phyloP scores from a whole-genome alignment of 2,329 filamentous ascomycete species.

The Cladosporium sp. region DNA sequence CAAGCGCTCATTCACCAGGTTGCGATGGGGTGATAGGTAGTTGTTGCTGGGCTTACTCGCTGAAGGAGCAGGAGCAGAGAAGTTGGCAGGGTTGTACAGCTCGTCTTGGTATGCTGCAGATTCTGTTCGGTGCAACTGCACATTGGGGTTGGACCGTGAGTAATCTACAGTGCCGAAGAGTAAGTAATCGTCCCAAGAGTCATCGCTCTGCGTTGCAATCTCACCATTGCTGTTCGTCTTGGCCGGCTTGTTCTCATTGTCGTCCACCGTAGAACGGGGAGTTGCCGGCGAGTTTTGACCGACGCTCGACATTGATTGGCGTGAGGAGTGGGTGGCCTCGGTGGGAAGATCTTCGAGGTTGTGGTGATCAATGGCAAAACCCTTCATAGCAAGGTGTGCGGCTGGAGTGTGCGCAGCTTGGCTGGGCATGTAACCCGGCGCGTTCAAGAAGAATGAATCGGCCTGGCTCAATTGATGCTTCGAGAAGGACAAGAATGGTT shows the following conservation, averaged over 20 bases:
- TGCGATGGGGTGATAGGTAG: slow-evolving; percentile 53
- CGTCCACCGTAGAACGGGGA: slow-evolving; percentile 53
- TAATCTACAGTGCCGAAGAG: slow-evolving; percentile 58
- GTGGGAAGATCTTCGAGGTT: slow-evolving; percentile 51
- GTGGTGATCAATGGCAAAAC: slow-evolving; percentile 56
- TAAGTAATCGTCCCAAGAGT: slow-evolving; percentile 64
- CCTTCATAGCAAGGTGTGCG: slow-evolving; percentile 62
- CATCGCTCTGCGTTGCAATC: slow-evolving; percentile 31
- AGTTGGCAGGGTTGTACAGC: slow-evolving; percentile 72
- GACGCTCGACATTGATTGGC: slow-evolving; percentile 60
- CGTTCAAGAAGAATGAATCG: slow-evolving; percentile 49
- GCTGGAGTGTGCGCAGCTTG: slow-evolving; percentile 40
- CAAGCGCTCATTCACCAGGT: slow-evolving; percentile 71
- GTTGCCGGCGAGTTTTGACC: slow-evolving; percentile 63
- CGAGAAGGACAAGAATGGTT: slow-evolving; percentile 41
- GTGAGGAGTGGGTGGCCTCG: slow-evolving; percentile 54
- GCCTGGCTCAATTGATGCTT: slow-evolving; percentile 57
- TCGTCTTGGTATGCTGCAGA: slow-evolving; percentile 84
- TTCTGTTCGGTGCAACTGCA: slow-evolving; percentile 71
- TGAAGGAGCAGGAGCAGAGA: slow-evolving; percentile 55
- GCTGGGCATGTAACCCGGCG: slow-evolving; percentile 31
- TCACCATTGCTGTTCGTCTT: slow-evolving; percentile 58
- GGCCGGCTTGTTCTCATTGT: slow-evolving; percentile 53
- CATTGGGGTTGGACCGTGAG: slow-evolving; percentile 57
- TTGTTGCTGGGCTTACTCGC: slow-evolving; percentile 61